Percentiles rank a stretch among this genome's conserved stretches.
Evolutionary conservation across 2,329 filamentous ascomycete genomes (phyloP).

Genomic region (Colletotrichum eremochloae): DNA sequence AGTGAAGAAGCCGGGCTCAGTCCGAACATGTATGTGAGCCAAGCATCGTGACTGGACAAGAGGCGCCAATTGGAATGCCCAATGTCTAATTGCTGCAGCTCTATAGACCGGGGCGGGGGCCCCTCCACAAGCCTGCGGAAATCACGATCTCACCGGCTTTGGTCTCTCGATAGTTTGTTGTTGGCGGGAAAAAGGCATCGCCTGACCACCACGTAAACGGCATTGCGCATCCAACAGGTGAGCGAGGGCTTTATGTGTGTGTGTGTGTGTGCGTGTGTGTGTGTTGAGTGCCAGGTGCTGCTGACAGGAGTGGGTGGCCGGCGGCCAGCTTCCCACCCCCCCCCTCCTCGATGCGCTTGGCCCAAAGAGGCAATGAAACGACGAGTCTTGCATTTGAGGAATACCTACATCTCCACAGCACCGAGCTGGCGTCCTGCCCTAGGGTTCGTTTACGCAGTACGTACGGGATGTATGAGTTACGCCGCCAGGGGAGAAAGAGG

Average conservation of each 20-base stretch:
- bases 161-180: background rate
- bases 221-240: background rate
- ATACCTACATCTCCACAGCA: conserved; percentile 25
- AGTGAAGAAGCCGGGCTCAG: conserved; percentile 23
- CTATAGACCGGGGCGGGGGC: background rate
- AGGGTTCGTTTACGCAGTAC: conserved; percentile 23
- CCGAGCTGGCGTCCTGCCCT: conserved; percentile 28
- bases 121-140: conserved; percentile 18
- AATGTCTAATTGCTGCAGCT: conserved; percentile 31
- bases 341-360: conserved; percentile 13
- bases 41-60: conserved; percentile 34
- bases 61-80: conserved; percentile 30
- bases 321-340: conserved; percentile 29
- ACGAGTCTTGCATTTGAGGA: conserved; percentile 30
- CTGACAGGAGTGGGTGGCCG: conserved; percentile 36
- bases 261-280: background rate
- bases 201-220: conserved; percentile 33
- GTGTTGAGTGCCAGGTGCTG: conserved; percentile 25
- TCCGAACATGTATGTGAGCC: conserved; percentile 25
- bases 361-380: conserved; percentile 38
- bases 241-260: conserved; percentile 9
- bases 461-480: conserved; percentile 5
- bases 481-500: conserved; percentile 7
- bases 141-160: conserved; percentile 28
- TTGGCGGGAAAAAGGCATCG: conserved; percentile 10